Percentiles rank a stretch among this genome's conserved stretches.
Evolutionary conservation across 495 filamentous ascomycete genomes (phyloP).

Genomic region (Xylaria intraflava): DNA sequence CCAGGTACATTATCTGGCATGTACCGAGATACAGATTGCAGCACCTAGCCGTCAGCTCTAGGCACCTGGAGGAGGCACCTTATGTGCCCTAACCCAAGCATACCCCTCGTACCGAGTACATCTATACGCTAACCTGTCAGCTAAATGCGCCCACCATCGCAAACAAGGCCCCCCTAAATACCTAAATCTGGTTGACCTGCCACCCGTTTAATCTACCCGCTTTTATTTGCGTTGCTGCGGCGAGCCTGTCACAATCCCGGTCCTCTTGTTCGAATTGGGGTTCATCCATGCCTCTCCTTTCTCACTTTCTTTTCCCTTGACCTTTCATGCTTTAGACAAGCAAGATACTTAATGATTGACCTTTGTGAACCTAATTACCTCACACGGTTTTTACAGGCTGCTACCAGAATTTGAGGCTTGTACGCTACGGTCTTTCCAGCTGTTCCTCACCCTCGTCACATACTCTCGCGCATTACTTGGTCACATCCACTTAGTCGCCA

Average conservation of each 20-base stretch:
- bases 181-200: conserved; percentile 25
- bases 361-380: not conserved
- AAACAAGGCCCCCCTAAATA: not conserved
- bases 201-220: conserved; percentile 27
- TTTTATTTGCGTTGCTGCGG: conserved; percentile 15
- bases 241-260: conserved; percentile 6
- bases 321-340: conserved; percentile 6
- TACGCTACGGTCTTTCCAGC: not conserved
- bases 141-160: not conserved
- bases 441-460: not conserved
- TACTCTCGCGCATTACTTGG: conserved; percentile 11
- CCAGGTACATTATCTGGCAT: too few species aligned
- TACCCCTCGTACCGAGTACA: too few species aligned
- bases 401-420: not conserved
- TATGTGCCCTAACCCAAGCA: too few species aligned
- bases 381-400: not conserved
- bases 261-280: conserved; percentile 20
- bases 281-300: conserved; percentile 9
- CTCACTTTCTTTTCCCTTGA: conserved; percentile 7
- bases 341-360: not conserved
- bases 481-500: conserved; percentile 4
- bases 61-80: too few species aligned
- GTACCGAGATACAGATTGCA: too few species aligned
- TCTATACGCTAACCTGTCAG: not conserved
- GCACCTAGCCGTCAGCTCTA: too few species aligned